Conservation (phyloP, 2,329 filamentous ascomycete genomes). For the Seiridium unicorne region DNA sequence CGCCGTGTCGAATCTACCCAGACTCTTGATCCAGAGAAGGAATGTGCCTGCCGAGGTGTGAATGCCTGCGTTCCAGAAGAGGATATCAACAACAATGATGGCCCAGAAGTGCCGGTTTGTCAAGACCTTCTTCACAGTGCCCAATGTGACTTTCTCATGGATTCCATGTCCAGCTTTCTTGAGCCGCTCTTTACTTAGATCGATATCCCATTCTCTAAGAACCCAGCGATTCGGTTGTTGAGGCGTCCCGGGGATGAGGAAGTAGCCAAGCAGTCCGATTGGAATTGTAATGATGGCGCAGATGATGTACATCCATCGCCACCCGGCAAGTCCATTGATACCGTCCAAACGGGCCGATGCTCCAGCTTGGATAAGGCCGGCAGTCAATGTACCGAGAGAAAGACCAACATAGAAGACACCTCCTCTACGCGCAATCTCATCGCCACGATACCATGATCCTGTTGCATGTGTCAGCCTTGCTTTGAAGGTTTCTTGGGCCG, state of each 20-base stretch:
- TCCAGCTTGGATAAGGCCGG: conserved; percentile 46
- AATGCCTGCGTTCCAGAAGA: conserved; percentile 55
- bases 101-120: conserved; percentile 47
- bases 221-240: conserved; percentile 18
- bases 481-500: no score
- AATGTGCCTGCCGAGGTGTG: conserved; percentile 46
- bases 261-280: conserved; percentile 46
- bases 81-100: conserved; percentile 46
- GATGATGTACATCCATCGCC: conserved; percentile 59
- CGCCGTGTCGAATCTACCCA: conserved; percentile 42
- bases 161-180: conserved; percentile 32
- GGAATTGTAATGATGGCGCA: conserved; percentile 54
- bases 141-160: conserved; percentile 20
- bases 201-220: conserved; percentile 36
- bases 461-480: not conserved
- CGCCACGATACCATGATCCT: conserved; percentile 48
- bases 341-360: conserved; percentile 39
- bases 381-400: conserved; percentile 49
- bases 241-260: conserved; percentile 47
- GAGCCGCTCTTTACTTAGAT: conserved; percentile 42
- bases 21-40: conserved; percentile 56
- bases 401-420: conserved; percentile 52
- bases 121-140: conserved; percentile 24
- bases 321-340: conserved; percentile 43
- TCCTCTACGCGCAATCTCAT: conserved; percentile 45